Base-by-base conservation (phyloP, 2,329 filamentous ascomycete genomes). In the Lasiodiplodia hormozganensis region DNA sequence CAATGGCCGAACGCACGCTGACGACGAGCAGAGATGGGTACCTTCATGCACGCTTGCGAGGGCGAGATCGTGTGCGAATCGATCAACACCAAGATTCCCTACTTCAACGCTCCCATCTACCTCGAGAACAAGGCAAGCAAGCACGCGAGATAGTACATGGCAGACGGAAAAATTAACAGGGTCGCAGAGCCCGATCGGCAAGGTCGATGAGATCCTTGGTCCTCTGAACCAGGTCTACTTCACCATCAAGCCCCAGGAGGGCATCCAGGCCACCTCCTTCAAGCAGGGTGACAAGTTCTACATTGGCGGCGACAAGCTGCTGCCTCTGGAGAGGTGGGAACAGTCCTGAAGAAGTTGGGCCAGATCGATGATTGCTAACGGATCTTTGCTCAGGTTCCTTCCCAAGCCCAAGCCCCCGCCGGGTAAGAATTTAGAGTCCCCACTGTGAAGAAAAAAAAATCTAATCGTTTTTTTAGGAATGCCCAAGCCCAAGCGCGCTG, bases 51-150 rank as follows among this genome's bases (percentile, higher is more conserved):
- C 85, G 90, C 94, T 69, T 95, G 92, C 84, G 96, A 99, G 83
- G 95, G 95, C 80, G 96, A 99, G 83, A 96, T 99, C 87, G 91
- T 99, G 75, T 97, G 95, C 91, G 90, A 94, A 82, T 96, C 92
- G 74, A 91, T 92, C 82, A 98, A 97, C 86, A 85, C 91, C 76
- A 98, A 98, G 85, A 91, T 99, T 72, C 96, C 96, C 71, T 97
- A 97, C 85, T 99, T 99, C 90, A 98, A 97, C 86, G 96, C 96
- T 70, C 94, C 94, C 74, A 97, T 99, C 82, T 99, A 96, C 85
- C 91, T 98, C 76, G 95, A 98, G 87, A 99, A 98, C 87, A 99
- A 98, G 87, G 92, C 91, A 78, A 71, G 80, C 67, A 43, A 53
- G 68, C 52, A 62, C 70, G 36, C 75, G 25, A 62, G 47, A 52